These are phyloP conservation scores for Stellera chamaejasme DNA, from an alignment of 345 rosid species.

Conservation along the genomic window DNA sequence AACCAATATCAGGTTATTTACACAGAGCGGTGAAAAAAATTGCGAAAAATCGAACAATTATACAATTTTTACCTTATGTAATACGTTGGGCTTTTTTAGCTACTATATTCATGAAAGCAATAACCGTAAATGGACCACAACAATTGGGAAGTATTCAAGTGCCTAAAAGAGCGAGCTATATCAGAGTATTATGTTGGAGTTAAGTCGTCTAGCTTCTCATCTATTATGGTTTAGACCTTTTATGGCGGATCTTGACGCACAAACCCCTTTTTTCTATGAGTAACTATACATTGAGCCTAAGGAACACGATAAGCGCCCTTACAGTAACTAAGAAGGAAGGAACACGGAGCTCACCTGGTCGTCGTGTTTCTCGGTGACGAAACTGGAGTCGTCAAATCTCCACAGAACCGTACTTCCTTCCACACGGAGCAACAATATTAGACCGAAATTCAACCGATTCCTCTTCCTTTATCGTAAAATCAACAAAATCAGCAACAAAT, in stretches of 20 bases:
- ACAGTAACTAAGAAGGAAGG: too few species aligned
- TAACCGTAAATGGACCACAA: constrained; percentile 1
- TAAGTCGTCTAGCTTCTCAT: neutral
- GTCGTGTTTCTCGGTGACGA: too few species aligned
- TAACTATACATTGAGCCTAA: too few species aligned
- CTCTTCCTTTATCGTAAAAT: too few species aligned
- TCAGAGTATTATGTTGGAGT: too few species aligned
- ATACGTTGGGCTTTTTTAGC: constrained; percentile 3
- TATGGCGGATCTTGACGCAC: neutral
- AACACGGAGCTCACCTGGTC: too few species aligned
- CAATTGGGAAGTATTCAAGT: neutral
- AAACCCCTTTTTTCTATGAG: neutral
- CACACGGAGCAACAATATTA: too few species aligned
- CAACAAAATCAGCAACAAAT: too few species aligned
- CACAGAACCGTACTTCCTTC: too few species aligned
- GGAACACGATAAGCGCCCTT: too few species aligned
- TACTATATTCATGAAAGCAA: constrained; percentile 1
- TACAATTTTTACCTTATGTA: constrained; percentile 2
- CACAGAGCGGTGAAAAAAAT: neutral
- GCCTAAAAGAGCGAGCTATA: neutral
- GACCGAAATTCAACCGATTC: too few species aligned
- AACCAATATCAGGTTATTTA: neutral
- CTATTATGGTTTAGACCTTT: neutral
- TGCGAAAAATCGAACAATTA: neutral
- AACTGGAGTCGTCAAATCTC: too few species aligned